Conservation (phyloP, 805 yeast species). For the Kazachstania viticola region DNA sequence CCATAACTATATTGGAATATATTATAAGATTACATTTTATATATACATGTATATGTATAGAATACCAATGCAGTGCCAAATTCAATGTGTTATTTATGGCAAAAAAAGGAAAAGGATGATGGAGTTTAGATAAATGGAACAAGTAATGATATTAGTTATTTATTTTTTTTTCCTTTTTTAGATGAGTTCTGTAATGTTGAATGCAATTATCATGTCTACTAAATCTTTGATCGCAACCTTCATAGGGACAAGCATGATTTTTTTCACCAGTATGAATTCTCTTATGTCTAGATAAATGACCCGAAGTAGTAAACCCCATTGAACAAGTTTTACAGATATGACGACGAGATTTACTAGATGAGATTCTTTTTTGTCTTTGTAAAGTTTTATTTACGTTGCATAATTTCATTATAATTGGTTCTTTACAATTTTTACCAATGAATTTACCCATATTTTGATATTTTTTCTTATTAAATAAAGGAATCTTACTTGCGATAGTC, state of each 20-base stretch:
- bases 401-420: constrained; percentile 3
- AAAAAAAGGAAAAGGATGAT: too few relatives aligned
- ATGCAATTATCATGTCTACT: constrained; percentile 90
- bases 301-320: constrained; percentile 64
- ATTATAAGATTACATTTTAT: too few relatives aligned
- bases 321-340: constrained; percentile 23
- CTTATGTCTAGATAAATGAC: constrained; percentile 81
- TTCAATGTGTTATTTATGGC: too few relatives aligned
- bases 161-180: constrained; percentile 31
- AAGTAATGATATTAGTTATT: too few relatives aligned
- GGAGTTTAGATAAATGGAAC: too few relatives aligned
- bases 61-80: too few relatives aligned
- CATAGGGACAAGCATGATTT: constrained; percentile 72
- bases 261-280: constrained; percentile 88
- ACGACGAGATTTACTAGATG: constrained; percentile 6
- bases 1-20: too few relatives aligned
- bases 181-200: constrained; percentile 84
- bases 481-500: constrained; percentile 1
- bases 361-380: neutral
- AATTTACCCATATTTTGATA: too few relatives aligned
- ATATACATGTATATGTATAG: too few relatives aligned
- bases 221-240: constrained; percentile 69
- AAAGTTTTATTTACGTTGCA: neutral
- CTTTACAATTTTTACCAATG: constrained; percentile 1
- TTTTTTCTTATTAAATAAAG: constrained; percentile 1